phyloP scores from a whole-genome alignment of 2,329 filamentous ascomycete species.

The Phyllosticta capitalensis region DNA sequence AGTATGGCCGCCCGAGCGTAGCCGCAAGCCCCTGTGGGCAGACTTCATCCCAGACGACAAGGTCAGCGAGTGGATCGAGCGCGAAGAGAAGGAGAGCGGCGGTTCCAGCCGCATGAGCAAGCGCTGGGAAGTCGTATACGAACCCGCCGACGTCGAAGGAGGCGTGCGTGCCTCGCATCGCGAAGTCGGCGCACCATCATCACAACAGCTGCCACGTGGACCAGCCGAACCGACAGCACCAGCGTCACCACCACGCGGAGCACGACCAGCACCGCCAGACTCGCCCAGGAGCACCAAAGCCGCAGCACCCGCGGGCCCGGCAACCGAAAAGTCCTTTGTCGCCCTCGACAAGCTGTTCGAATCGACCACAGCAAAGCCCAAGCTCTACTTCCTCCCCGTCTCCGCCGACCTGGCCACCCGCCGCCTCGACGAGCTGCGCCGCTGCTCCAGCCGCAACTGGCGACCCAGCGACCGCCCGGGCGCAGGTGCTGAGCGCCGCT shows the following conservation, averaged over 20 bases:
- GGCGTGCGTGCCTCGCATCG: slow-evolving; percentile 47
- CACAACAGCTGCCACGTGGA: not conserved
- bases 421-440: slow-evolving; percentile 52
- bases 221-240: slow-evolving; percentile 3
- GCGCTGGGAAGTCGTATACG: slow-evolving; percentile 65
- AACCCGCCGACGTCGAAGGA: slow-evolving; percentile 1
- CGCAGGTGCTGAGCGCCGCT: slow-evolving; percentile 21
- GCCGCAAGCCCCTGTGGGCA: slow-evolving; percentile 73
- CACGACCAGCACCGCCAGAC: slow-evolving; percentile 1
- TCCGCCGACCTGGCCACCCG: slow-evolving; percentile 52
- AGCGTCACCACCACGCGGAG: slow-evolving; percentile 2
- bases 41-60: slow-evolving; percentile 79
- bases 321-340: slow-evolving; percentile 33
- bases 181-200: slow-evolving; percentile 31
- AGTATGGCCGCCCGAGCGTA: slow-evolving; percentile 80
- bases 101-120: slow-evolving; percentile 33
- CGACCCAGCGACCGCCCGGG: slow-evolving; percentile 2
- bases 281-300: not conserved
- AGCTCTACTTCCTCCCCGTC: slow-evolving; percentile 58
- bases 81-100: slow-evolving; percentile 46
- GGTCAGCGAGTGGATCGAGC: slow-evolving; percentile 63
- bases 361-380: slow-evolving; percentile 52
- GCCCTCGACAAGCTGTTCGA: slow-evolving; percentile 52
- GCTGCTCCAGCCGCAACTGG: slow-evolving; percentile 35
- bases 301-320: slow-evolving; percentile 9